Percentiles rank a stretch among this genome's conserved stretches.
These are phyloP conservation scores for Breviolum minutum DNA, from an alignment of 73 alveolate species.

Conservation along the genomic window DNA sequence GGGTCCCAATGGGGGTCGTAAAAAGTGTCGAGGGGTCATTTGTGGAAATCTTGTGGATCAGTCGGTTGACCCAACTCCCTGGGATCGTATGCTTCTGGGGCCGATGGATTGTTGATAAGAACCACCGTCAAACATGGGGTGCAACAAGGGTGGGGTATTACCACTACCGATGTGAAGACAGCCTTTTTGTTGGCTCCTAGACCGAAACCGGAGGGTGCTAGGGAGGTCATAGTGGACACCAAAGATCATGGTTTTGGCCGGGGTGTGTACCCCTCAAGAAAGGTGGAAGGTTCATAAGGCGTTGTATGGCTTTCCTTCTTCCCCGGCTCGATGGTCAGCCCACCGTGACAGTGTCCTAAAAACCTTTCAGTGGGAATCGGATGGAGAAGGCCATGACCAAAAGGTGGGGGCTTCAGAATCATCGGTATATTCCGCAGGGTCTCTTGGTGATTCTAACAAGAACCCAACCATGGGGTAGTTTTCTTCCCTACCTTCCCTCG, in stretches of 20 bases:
- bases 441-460: neutral
- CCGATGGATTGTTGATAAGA: neutral
- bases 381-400: neutral
- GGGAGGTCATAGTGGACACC: neutral
- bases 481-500: neutral
- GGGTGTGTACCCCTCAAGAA: neutral
- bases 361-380: neutral
- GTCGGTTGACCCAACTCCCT: neutral
- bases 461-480: neutral
- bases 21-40: neutral
- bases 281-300: neutral
- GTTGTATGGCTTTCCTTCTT: neutral
- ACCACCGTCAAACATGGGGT: neutral
- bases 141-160: neutral
- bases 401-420: neutral
- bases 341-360: neutral
- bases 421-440: neutral
- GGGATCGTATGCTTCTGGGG: neutral
- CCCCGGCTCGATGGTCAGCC: neutral
- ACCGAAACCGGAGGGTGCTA: neutral
- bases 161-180: neutral
- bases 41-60: neutral
- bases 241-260: neutral
- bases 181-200: neutral
- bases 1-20: neutral